phyloP scores from a whole-genome alignment of 2,329 filamentous ascomycete genomes.

The Endoconidiophora laricicola region DNA sequence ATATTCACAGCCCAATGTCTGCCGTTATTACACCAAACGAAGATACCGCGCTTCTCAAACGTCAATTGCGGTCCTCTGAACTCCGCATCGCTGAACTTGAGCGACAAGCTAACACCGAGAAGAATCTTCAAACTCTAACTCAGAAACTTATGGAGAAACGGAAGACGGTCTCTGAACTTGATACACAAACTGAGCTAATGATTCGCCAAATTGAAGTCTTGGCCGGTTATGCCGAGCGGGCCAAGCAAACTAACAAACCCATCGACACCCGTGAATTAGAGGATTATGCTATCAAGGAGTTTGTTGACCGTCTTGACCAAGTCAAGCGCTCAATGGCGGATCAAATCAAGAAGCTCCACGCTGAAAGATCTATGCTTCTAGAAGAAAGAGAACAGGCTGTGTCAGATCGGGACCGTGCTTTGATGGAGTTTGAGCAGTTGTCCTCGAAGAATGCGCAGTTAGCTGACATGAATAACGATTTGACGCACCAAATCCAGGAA shows the following conservation, averaged over 20 bases:
- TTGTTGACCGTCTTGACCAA: slow-evolving; percentile 57
- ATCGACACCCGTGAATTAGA: slow-evolving; percentile 71
- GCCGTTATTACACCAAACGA: slow-evolving; percentile 38
- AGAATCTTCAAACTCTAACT: slow-evolving; percentile 59
- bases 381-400: slow-evolving; percentile 74
- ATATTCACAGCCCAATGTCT: slow-evolving; percentile 58
- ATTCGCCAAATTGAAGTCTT: slow-evolving; percentile 81
- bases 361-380: slow-evolving; percentile 62
- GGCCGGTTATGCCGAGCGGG: slow-evolving; percentile 71
- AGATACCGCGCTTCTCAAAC: slow-evolving; percentile 51
- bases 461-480: slow-evolving; percentile 84
- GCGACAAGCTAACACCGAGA: slow-evolving; percentile 51
- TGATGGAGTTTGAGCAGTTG: slow-evolving; percentile 89
- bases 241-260: slow-evolving; percentile 66
- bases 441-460: slow-evolving; percentile 90
- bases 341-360: slow-evolving; percentile 41
- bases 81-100: slow-evolving; percentile 76
- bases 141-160: slow-evolving; percentile 82
- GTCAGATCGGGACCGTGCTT: slow-evolving; percentile 77
- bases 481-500: slow-evolving; percentile 87
- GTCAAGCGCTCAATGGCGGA: slow-evolving; percentile 42
- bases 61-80: slow-evolving; percentile 65
- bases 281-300: slow-evolving; percentile 77
- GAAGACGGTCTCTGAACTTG: slow-evolving; percentile 85
- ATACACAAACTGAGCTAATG: slow-evolving; percentile 90